A percentile compares a stretch with the other conserved stretches of the same genome.
phyloP scores from a whole-genome alignment of 345 rosid genomes.

The Citrus mangshanensis region DNA sequence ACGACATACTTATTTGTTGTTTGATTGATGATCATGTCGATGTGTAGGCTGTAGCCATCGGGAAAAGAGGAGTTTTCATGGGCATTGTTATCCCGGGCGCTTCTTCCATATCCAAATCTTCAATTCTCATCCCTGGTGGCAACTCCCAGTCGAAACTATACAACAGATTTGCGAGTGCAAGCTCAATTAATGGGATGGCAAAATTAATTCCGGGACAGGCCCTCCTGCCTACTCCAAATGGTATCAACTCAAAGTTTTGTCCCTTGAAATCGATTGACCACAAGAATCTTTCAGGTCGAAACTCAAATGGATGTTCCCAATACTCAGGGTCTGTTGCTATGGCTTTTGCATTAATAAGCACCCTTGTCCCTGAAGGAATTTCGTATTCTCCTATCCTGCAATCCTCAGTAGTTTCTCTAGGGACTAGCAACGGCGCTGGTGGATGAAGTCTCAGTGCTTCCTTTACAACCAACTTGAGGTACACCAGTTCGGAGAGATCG shows the following conservation, averaged over 20 bases:
- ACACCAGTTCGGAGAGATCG: slow-evolving; percentile 26
- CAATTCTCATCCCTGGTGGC: slow-evolving; percentile 33
- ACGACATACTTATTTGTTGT: no score
- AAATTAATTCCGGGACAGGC: slow-evolving; percentile 57
- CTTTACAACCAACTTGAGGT: slow-evolving; percentile 30
- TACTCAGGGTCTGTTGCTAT: slow-evolving; percentile 26
- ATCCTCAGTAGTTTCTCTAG: slow-evolving; percentile 34
- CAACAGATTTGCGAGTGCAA: slow-evolving; percentile 44
- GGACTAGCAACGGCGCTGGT: slow-evolving; percentile 33
- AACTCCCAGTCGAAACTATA: slow-evolving; percentile 47
- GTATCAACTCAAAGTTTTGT: slow-evolving; percentile 43
- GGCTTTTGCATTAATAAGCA: slow-evolving; percentile 23
- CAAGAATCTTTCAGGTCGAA: slow-evolving; percentile 45
- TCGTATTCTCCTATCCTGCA: slow-evolving; percentile 25
- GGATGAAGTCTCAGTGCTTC: slow-evolving; percentile 39
- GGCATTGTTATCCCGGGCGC: slow-evolving; percentile 34
- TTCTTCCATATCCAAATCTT: slow-evolving; percentile 55
- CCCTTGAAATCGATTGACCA: slow-evolving; percentile 47
- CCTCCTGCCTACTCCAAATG: slow-evolving; percentile 65
- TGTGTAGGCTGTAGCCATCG: slow-evolving; percentile 13
- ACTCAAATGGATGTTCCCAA: slow-evolving; percentile 39
- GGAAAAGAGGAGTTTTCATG: slow-evolving; percentile 47
- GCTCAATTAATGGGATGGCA: slow-evolving; percentile 33
- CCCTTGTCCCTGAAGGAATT: slow-evolving; percentile 41
- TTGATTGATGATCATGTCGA: no score